phyloP scores from a whole-genome alignment of 306 rosid genomes.

The Cajanus cajan region DNA sequence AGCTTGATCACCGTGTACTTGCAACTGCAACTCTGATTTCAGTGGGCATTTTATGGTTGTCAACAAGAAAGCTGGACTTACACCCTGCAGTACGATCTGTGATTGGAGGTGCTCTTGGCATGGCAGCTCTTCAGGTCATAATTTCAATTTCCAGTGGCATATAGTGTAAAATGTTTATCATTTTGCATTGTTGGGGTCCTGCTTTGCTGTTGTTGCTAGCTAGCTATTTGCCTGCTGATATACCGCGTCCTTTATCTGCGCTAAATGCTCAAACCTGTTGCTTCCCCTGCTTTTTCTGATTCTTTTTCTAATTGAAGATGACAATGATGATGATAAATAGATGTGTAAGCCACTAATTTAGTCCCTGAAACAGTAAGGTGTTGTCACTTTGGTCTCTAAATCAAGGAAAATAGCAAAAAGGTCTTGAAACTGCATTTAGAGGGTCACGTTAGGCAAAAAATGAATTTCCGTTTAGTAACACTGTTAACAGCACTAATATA shows the following conservation, averaged over 20 bases:
- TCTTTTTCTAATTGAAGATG: not conserved
- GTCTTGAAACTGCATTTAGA: too few relatives aligned
- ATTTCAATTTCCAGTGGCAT: conserved; percentile 13
- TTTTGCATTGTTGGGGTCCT: not conserved
- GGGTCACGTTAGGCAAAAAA: too few relatives aligned
- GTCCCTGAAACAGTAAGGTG: too few relatives aligned
- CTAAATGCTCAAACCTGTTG: not conserved
- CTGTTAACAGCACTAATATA: too few relatives aligned
- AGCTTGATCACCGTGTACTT: conserved; percentile 90
- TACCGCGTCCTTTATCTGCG: not conserved
- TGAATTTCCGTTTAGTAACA: too few relatives aligned
- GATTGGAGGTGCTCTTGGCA: conserved; percentile 61
- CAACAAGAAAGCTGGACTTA: conserved; percentile 70
- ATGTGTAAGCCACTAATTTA: too few relatives aligned
- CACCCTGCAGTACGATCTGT: conserved; percentile 78
- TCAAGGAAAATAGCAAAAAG: too few relatives aligned
- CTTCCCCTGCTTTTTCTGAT: not conserved
- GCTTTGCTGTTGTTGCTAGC: not conserved
- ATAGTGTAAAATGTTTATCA: not conserved
- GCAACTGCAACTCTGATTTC: conserved; percentile 67
- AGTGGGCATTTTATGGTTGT: conserved; percentile 67
- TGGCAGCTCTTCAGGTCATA: conserved; percentile 80
- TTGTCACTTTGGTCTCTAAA: too few relatives aligned
- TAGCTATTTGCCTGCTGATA: not conserved
- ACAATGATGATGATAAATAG: not conserved